phyloP scores from a whole-genome alignment of 148 eudicot genomes.

The Rhododendron mucronatum region DNA sequence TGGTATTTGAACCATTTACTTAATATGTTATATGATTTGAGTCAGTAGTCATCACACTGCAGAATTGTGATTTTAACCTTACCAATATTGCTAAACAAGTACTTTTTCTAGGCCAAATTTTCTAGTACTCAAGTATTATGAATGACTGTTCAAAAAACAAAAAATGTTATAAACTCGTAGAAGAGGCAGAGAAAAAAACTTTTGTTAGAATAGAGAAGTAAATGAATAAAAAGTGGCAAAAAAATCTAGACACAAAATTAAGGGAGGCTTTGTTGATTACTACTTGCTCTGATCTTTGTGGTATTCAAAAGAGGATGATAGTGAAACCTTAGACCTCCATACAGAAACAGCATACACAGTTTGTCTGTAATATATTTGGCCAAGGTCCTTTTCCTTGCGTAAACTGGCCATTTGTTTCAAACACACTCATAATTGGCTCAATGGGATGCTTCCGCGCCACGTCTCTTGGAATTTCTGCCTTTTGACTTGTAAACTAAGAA shows the following conservation, averaged over 20 bases:
- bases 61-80: background rate
- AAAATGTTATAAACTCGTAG: background rate
- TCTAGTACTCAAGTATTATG: background rate
- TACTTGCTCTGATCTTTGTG: background rate
- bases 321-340: background rate
- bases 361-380: background rate
- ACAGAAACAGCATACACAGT: background rate
- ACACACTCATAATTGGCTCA: background rate
- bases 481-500: background rate
- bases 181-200: background rate
- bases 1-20: constrained; percentile 50
- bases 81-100: background rate
- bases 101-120: background rate
- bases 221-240: background rate
- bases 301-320: background rate
- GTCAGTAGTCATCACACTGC: background rate
- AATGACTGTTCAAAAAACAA: background rate
- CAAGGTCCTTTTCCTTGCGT: background rate
- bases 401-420: background rate
- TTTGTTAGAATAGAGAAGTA: background rate
- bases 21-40: background rate
- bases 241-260: background rate
- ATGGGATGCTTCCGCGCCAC: background rate
- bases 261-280: background rate
- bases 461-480: background rate